These are phyloP conservation scores for Auricularia auricula-judae DNA, from an alignment of 768 basidiomycete species.

Conservation along the genomic window DNA sequence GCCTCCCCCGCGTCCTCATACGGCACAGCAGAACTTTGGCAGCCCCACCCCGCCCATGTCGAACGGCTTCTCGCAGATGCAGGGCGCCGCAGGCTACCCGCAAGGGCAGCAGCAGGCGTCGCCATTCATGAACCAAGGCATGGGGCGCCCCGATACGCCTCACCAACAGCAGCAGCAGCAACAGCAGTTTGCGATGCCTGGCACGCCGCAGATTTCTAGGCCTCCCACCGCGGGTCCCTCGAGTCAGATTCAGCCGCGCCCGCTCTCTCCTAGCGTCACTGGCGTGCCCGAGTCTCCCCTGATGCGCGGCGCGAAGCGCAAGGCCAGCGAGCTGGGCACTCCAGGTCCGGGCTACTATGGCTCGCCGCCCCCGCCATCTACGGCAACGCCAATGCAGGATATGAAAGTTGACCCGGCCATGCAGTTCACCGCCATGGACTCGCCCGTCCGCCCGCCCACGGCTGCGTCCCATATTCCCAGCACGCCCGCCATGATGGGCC, in stretches of 20 bases:
- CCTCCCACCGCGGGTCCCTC: not conserved
- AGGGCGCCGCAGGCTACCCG: slow-evolving; percentile 19
- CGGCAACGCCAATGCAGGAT: not conserved
- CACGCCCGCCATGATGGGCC: not conserved
- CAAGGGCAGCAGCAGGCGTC: slow-evolving; percentile 17
- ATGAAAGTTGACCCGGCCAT: slow-evolving; percentile 3
- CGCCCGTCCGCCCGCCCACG: not conserved
- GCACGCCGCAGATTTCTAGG: not conserved
- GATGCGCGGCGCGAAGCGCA: slow-evolving; percentile 1
- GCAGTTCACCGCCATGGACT: not conserved
- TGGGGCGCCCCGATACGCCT: slow-evolving; percentile 10
- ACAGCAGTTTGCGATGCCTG: slow-evolving; percentile 1
- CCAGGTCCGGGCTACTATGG: not conserved
- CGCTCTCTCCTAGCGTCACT: not conserved
- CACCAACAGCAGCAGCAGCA: slow-evolving; percentile 10
- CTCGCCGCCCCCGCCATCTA: not conserved
- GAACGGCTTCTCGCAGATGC: slow-evolving; percentile 12
- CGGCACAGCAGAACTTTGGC: slow-evolving; percentile 11
- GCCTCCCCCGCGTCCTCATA: slow-evolving; percentile 11
- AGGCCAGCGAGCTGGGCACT: slow-evolving; percentile 3
- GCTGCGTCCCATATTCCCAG: not conserved
- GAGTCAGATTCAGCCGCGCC: not conserved
- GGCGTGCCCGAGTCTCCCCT: not conserved
- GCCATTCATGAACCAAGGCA: slow-evolving; percentile 3
- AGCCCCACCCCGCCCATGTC: slow-evolving; percentile 8